phyloP scores from a whole-genome alignment of 1,139 yeast species.

The Yamadazyma buinensis region DNA sequence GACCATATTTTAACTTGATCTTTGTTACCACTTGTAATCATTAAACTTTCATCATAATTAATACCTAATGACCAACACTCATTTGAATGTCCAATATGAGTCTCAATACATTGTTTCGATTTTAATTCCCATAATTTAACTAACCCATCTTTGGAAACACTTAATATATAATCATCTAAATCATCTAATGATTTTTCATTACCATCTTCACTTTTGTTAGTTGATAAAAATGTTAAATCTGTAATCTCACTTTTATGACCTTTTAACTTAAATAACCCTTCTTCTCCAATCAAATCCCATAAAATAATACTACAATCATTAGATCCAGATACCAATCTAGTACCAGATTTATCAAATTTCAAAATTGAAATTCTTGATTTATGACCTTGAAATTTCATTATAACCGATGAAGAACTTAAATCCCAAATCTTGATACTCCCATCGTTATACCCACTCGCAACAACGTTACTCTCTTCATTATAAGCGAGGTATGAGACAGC shows the following conservation, averaged over 20 bases:
- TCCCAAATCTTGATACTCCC: conserved; percentile 96
- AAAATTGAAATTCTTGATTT: conserved; percentile 67
- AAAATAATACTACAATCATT: conserved; percentile 77
- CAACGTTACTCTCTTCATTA: conserved; percentile 59
- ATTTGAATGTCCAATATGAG: conserved; percentile 89
- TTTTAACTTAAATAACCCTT: conserved; percentile 78
- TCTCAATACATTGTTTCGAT: conserved; percentile 86
- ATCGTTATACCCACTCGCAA: conserved; percentile 88
- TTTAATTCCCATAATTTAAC: conserved; percentile 91
- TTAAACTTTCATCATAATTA: conserved; percentile 31
- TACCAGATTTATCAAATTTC: conserved; percentile 74
- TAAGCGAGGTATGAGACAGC: conserved; percentile 60
- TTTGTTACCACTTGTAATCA: conserved; percentile 74
- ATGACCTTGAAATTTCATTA: conserved; percentile 86
- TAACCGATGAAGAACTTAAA: conserved; percentile 67
- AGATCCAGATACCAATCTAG: conserved; percentile 82
- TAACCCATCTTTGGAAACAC: conserved; percentile 85
- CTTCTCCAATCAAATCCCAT: conserved; percentile 95
- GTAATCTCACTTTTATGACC: conserved; percentile 92
- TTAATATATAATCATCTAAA: conserved; percentile 66
- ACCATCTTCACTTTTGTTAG: conserved; percentile 17
- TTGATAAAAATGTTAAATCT: conserved; percentile 51
- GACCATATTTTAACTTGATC: conserved; percentile 85
- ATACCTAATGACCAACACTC: conserved; percentile 87
- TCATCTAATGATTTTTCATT: conserved; percentile 39